Evolutionary conservation across 164 flowering plant genomes (phyloP), one percentile per base, ranked within the genome.

Genomic region (Echeveria elegans): DNA sequence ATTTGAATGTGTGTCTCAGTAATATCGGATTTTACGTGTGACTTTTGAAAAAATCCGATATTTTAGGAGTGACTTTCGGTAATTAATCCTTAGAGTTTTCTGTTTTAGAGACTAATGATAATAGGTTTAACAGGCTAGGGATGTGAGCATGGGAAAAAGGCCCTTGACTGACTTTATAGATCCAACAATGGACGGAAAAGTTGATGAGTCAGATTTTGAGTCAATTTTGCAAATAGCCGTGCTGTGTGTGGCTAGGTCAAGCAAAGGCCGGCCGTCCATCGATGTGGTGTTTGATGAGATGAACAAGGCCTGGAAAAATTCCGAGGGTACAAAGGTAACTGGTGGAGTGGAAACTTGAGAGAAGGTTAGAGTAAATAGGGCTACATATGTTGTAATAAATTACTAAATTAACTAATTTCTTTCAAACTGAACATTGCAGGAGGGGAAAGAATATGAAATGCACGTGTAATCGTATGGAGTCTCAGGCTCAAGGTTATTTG

Each of bases 221-320:
- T 73, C 87, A 53, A 83, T 86, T 23, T 68, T 86, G 66, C 74
- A 85, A 31, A 24, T 86, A 66, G 95, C 91, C 23, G 89, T 88
- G 1, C 76, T 86, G 0, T 85, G 91, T 58, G 89, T 81, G 43
- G 86, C 95, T 1, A 81, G 71, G 68, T 82, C 88, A 64, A 86
- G 91, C 79, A 78, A 77, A 68, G 91, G 89, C 9, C 85, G 95
- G 7, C 91, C 95, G 10, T 67, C 80, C 0, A 77, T 83, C 43
- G 82, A 81, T 12, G 72, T 65, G 2, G 78, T 88, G 47, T 79
- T 75, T 21, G 74, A 77, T 3, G 89, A 80, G 76, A 21, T 88
- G 47, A 83, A 88, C 2, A 82, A 72, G 59, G 90, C 80, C 18
- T 83, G 80, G 82, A 76, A 76, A 30, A 82, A 85, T 70, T 78